These are phyloP conservation scores for Phoenix roebelenii DNA, from an alignment of 176 grass and related monocot species.

Conservation along the genomic window DNA sequence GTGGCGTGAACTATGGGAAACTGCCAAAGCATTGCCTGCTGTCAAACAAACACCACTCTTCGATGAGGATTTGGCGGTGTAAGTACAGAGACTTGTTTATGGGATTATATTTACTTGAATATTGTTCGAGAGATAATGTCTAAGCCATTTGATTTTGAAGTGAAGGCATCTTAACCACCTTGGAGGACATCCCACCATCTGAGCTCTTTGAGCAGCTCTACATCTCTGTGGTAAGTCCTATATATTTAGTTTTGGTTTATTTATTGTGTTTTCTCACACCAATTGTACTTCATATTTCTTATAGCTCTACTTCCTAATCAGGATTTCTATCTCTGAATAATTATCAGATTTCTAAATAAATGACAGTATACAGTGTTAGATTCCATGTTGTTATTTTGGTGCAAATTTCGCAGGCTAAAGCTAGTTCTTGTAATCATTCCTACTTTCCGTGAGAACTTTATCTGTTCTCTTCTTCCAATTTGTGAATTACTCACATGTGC, in stretches of 20 bases:
- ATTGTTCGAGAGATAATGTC: not conserved
- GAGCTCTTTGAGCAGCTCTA: slow-evolving; percentile 84
- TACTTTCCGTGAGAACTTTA: no score
- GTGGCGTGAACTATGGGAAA: slow-evolving; percentile 89
- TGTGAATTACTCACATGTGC: no score
- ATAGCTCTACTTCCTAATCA: not conserved
- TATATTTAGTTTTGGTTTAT: not conserved
- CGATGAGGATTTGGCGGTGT: slow-evolving; percentile 97
- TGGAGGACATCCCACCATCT: slow-evolving; percentile 69
- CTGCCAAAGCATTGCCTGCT: slow-evolving; percentile 79
- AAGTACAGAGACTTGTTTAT: slow-evolving; percentile 31
- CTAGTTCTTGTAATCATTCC: no score
- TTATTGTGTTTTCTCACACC: slow-evolving; percentile 2
- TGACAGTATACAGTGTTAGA: no score
- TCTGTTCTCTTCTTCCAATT: no score
- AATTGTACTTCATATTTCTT: not conserved
- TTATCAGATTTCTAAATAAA: no score
- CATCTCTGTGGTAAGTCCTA: slow-evolving; percentile 49
- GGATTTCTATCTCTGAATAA: no score
- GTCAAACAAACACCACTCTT: slow-evolving; percentile 89
- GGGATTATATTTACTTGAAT: not conserved
- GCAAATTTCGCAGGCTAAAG: no score
- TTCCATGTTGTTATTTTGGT: no score
- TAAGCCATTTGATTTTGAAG: slow-evolving; percentile 35
- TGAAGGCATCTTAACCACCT: slow-evolving; percentile 68